Evolutionary conservation across 495 filamentous ascomycete genomes (phyloP), one percentile per base, ranked within the genome.

Genomic region (Podospora conica): DNA sequence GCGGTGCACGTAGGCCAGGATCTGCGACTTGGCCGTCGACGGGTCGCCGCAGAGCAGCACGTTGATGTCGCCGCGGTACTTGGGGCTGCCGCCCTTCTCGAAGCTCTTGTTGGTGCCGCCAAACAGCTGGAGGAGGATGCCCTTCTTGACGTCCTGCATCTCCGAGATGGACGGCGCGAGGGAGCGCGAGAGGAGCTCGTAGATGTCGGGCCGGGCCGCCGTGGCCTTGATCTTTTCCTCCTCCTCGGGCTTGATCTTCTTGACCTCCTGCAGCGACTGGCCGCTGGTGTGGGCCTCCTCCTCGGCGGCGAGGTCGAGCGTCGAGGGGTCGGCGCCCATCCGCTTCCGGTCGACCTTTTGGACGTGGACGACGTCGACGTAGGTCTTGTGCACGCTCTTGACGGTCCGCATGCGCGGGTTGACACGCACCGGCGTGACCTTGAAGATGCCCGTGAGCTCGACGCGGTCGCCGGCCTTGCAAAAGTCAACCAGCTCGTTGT

Each of bases 51-150:
- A 97, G 23, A 98, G 86, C 48, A 98, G 87, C 25, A 98, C 85
- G 75, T 98, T 98, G 78, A 98, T 97, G 76, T 98, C 95, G 57
- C 95, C 95, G 77, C 95, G 87, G 74, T 98, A 98, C 66, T 89
- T 92, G 10, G 95, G 95, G 71, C 90, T 96, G 64, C 93, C 95
- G 58, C 95, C 95, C 76, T 97, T 96, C 70, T 97, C 89, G 75
- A 98, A 98, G 0, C 90, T 88, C 77, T 98, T 98, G 80, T 98
- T 98, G n/a, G 95, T 97, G 25, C 95, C 95, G 18, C 95, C 96
- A 73, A 98, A 98, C 57, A 98, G 83, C 71, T 98, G 95, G 3
- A 98, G 87, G 11, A 98, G 81, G 64, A 98, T 96, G 27, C 95
- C 95, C 76, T 98, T 98, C 84, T 98, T 98, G 40, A 98, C 91